Evolutionary conservation across 2,329 filamentous ascomycete species (phyloP), one percentile per base, ranked within the genome.

Genomic region (Metarhizium anisopliae): DNA sequence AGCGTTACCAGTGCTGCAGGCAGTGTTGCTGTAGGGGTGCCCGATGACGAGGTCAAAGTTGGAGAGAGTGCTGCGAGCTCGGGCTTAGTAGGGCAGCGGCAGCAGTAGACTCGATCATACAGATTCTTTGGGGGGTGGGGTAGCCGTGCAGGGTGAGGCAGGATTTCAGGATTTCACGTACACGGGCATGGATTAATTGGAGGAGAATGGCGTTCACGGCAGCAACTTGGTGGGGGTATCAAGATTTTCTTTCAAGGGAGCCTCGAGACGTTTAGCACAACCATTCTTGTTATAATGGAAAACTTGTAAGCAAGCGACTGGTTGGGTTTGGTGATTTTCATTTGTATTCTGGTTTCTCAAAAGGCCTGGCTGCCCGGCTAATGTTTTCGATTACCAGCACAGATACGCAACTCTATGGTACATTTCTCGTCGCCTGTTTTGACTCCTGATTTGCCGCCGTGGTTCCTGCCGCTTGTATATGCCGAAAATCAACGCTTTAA

Each of bases 51-150:
- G 64, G 68, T 85, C 47, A 74, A 75, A 53, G 81, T 85, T 32
- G 82, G 82, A 2, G 82, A 85, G 70, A 85, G 82, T 59, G 82
- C 82, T 1, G 79, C 81, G 1, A 83, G 79, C 61, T 65, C 67
- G 16, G 67, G 68, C 18, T 60, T 70, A 18, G 59, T 13, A 13
- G 47, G 54, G 16, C 51, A 58, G 47, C 54, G 4, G n/a, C 32
- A 8, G 10, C 36, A 13, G 29, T 32, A 5, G 42, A 18, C 38
- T 38, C 20, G 16, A 20, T 32, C 16, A 16, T 47, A n/a, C 47
- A 4, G 45, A 20, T 30, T 36, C 35, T 16, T 8, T 25, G 25
- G 32, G 43, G n/a, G 16, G 16, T 6, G 14, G 29, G 35, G 30
- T 2, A 13, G 38, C 38, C 38, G 11, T 40, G 13, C 38, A 13